Base-by-base conservation (phyloP, 495 filamentous ascomycete species). In the Tuber calosporum region DNA sequence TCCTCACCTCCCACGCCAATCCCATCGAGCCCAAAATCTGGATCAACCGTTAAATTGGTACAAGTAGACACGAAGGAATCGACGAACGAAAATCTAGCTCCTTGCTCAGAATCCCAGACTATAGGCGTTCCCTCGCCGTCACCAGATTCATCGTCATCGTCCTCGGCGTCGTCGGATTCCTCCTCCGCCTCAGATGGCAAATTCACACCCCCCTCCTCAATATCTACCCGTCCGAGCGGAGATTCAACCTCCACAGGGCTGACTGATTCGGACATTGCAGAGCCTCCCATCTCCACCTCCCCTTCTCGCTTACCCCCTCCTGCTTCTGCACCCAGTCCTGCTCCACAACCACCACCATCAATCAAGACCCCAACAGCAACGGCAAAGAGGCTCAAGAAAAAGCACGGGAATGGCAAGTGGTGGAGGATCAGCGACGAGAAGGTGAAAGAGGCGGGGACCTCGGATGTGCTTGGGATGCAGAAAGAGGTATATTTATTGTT, bases 341-440 rank as follows among this genome's bases (percentile, higher is more conserved):
- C 53, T 15, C 53, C 2, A 62, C 53, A 3, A 34, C 13, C 42
- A 19, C 39, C 22, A 53, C 48, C n/a, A 58, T 26, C 48, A 8
- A 58, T 26, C 48, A 58, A 58, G 48, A 58, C 48, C 48, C 30
- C 48, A 45, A 78, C 75, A 69, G 42, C 45, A 15, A 22, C 42
- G 17, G 22, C 43, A 8, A 69, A 74, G n/a, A 81, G 74, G 58
- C 22, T 72, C 8, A 76, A 72, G 37, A 80, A 77, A 43, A 81
- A 75, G 53, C 66, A 73, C n/a, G 74, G 66, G 9, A 76, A 80
- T 66, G 75, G 82, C 43, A 81, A 79, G 66, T 99, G 95, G 95
- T 99, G 95, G 95, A 88, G 95, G 20, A 97, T 99, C 68, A 97
- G 94, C 53, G 95, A 99, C 81, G 95, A 98, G 45, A 97, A 97